Evolutionary conservation across 139 green algal genomes (phyloP).

Genomic region (Coelastrella sp.): DNA sequence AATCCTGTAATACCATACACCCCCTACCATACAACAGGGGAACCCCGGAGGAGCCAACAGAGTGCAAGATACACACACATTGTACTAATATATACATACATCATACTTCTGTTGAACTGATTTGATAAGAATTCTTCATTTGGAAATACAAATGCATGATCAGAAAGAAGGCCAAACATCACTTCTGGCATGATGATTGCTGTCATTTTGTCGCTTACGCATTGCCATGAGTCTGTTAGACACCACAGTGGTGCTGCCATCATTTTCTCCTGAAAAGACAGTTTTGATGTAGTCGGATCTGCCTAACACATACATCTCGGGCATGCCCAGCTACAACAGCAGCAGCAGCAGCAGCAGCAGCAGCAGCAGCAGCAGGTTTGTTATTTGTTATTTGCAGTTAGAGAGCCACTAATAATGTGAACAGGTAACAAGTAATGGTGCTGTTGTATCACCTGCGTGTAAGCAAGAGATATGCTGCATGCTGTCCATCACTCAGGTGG

Average conservation of each 20-base stretch:
- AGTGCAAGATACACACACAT: too few species aligned
- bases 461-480: too few species aligned
- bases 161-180: background rate
- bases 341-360: background rate
- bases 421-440: too few species aligned
- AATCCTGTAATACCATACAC: background rate
- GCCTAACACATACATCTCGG: background rate
- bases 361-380: background rate
- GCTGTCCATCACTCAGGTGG: too few species aligned
- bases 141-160: background rate
- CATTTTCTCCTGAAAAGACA: constrained; percentile 17
- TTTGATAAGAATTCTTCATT: too few species aligned
- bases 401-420: too few species aligned
- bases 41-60: too few species aligned
- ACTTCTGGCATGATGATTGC: background rate
- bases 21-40: too few species aligned
- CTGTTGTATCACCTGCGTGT: too few species aligned
- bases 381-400: background rate
- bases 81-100: too few species aligned
- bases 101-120: too few species aligned
- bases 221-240: background rate
- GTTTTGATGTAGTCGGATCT: background rate
- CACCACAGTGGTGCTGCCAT: background rate
- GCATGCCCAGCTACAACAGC: background rate
- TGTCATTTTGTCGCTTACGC: background rate